These are phyloP conservation scores for Paramecium sonneborni DNA, from an alignment of 73 alveolate species.

Conservation along the genomic window DNA sequence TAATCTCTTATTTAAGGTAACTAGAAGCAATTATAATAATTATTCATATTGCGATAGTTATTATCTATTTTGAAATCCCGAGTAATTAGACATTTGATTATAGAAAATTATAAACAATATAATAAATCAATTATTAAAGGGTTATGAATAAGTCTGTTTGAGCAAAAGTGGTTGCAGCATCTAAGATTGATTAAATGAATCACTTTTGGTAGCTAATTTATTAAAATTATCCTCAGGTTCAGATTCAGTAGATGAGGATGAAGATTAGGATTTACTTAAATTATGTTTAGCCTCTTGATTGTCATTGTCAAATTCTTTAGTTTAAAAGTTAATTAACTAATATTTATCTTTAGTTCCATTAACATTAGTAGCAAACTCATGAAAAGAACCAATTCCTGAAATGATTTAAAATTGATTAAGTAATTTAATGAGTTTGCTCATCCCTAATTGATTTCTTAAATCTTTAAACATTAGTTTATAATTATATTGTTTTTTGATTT, in stretches of 20 bases:
- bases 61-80: neutral
- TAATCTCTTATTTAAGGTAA: neutral
- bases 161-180: neutral
- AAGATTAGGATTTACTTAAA: neutral
- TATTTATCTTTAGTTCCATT: neutral
- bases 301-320: neutral
- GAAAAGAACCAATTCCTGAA: conserved; percentile 15
- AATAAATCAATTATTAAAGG: neutral
- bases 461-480: conserved; percentile 19
- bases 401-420: neutral
- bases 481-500: neutral
- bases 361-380: neutral
- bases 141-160: neutral
- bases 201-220: neutral
- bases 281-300: neutral
- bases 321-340: neutral
- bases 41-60: neutral
- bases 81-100: neutral
- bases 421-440: neutral
- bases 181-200: neutral
- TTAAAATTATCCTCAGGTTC: neutral
- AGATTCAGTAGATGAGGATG: conserved; percentile 43
- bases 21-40: neutral
- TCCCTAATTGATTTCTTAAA: conserved; percentile 11
- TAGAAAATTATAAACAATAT: neutral